Conservation (phyloP, 148 eudicot genomes). For the Rhododendron vialii region DNA sequence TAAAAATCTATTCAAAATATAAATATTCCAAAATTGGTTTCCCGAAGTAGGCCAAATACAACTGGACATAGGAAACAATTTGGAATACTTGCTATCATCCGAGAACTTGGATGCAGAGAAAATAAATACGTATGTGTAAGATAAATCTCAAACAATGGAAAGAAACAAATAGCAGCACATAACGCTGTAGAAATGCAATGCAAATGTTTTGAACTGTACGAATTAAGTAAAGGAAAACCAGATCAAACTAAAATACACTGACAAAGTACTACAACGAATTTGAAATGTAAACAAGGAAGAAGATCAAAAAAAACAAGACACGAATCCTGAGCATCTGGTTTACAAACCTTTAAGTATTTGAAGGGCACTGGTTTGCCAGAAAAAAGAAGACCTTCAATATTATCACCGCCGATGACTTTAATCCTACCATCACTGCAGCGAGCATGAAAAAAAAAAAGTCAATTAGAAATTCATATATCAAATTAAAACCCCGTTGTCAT, state of each 20-base stretch:
- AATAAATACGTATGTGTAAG: not conserved
- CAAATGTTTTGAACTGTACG: not conserved
- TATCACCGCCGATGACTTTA: constrained; percentile 78
- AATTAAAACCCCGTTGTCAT: not conserved
- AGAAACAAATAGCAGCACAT: not conserved
- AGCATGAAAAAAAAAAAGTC: constrained; percentile 12
- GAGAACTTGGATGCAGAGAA: constrained; percentile 1
- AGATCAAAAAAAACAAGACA: not conserved
- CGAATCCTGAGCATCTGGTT: not conserved
- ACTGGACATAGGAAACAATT: not conserved
- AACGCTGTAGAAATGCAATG: not conserved
- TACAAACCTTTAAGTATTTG: constrained; percentile 77
- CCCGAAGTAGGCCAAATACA: not conserved
- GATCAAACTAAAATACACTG: not conserved
- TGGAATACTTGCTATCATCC: not conserved
- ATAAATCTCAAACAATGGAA: not conserved
- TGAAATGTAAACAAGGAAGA: not conserved
- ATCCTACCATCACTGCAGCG: constrained; percentile 87
- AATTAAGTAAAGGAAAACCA: not conserved
- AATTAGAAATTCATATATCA: not conserved
- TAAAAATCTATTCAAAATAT: not conserved
- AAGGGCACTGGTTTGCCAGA: constrained; percentile 68
- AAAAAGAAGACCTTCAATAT: constrained; percentile 82
- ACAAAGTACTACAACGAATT: not conserved
- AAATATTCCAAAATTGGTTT: constrained; percentile 1